A percentile compares a stretch with the other conserved stretches of the same genome.
Conservation (phyloP, 73 alveolate species). For the Uronychia setigera region DNA sequence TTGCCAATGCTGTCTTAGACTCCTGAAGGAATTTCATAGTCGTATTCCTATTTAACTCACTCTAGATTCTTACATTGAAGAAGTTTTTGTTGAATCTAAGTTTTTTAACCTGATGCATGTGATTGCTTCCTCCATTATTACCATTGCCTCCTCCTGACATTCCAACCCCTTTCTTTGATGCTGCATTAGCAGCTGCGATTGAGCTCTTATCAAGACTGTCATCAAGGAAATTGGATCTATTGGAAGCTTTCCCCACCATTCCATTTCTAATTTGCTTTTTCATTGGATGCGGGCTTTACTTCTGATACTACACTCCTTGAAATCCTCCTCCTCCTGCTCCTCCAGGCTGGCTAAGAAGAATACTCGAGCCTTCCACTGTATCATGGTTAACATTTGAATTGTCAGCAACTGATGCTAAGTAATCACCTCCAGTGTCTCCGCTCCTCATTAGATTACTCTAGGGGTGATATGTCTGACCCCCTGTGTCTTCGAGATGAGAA, state of each 20-base stretch:
- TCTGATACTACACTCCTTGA: not conserved
- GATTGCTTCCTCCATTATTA: too few species aligned
- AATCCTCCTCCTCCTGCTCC: not conserved
- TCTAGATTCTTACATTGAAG: not conserved
- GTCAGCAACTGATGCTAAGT: not conserved
- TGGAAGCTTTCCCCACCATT: not conserved
- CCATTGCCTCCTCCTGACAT: too few species aligned
- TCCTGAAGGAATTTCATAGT: not conserved
- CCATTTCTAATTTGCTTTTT: not conserved
- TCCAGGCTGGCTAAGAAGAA: not conserved
- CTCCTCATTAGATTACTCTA: not conserved
- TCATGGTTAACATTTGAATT: not conserved
- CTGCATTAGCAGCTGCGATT: not conserved
- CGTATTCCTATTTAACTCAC: not conserved
- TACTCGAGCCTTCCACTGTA: not conserved
- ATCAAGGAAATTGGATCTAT: not conserved
- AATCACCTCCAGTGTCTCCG: slow-evolving; percentile 3
- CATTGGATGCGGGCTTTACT: not conserved
- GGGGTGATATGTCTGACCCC: not conserved
- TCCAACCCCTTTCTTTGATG: not conserved
- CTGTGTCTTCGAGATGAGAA: not conserved
- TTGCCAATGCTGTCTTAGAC: not conserved
- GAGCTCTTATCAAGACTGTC: not conserved
- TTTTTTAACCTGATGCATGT: not conserved
- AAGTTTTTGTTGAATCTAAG: not conserved